These are phyloP conservation scores for Colletotrichum melonis DNA, from an alignment of 2,329 filamentous ascomycete species.

Conservation along the genomic window DNA sequence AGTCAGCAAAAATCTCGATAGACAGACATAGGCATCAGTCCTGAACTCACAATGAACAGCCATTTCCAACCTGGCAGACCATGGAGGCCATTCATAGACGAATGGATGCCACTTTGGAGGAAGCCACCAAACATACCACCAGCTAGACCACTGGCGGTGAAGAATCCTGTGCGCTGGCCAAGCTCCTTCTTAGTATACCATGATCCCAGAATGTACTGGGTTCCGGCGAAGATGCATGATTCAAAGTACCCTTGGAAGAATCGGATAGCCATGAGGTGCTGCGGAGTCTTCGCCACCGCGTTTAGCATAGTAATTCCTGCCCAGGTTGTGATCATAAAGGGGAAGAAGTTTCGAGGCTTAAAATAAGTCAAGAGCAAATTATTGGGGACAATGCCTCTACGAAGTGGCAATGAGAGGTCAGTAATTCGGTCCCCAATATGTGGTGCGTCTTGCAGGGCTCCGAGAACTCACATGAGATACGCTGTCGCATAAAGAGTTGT, in stretches of 20 bases:
- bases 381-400: slow-evolving; percentile 7
- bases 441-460: no score
- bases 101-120: slow-evolving; percentile 58
- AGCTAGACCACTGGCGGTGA: slow-evolving; percentile 68
- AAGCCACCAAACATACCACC: slow-evolving; percentile 70
- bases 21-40: no score
- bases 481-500: slow-evolving; percentile 12
- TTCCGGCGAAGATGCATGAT: slow-evolving; percentile 53
- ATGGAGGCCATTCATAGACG: slow-evolving; percentile 10
- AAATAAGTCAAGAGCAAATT: slow-evolving; percentile 11
- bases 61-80: slow-evolving; percentile 14
- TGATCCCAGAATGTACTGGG: slow-evolving; percentile 55
- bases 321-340: slow-evolving; percentile 15
- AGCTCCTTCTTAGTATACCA: slow-evolving; percentile 74
- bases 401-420: neutral
- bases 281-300: slow-evolving; percentile 4
- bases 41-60: slow-evolving; percentile 1
- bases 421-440: neutral
- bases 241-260: slow-evolving; percentile 53
- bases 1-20: no score
- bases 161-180: slow-evolving; percentile 72
- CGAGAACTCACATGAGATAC: neutral
- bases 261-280: slow-evolving; percentile 48
- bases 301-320: slow-evolving; percentile 10
- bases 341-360: slow-evolving; percentile 5